phyloP scores from a whole-genome alignment of 306 rosid genomes.

The Quercus rubra region DNA sequence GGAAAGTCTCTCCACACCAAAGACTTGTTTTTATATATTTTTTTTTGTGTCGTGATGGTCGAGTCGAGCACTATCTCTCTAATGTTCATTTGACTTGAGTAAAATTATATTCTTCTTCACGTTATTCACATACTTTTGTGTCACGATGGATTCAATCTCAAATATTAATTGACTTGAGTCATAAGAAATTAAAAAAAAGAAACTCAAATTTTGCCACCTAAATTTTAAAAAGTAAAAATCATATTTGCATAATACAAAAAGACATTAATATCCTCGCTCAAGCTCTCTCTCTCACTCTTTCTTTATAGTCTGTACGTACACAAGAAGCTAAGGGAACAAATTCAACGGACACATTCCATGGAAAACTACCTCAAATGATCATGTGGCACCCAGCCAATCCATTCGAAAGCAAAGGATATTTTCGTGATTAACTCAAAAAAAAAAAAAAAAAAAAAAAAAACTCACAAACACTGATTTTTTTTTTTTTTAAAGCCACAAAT shows the following conservation, averaged over 20 bases:
- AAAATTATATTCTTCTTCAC: too few relatives aligned
- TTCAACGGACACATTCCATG: too few relatives aligned
- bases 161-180: too few relatives aligned
- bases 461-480: neutral
- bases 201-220: neutral
- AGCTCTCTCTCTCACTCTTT: conserved; percentile 13
- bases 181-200: too few relatives aligned
- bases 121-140: too few relatives aligned
- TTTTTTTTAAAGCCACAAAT: conserved; percentile 6
- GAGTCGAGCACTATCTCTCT: too few relatives aligned
- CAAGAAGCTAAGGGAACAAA: too few relatives aligned
- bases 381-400: conserved; percentile 18
- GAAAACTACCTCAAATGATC: neutral
- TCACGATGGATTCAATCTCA: too few relatives aligned
- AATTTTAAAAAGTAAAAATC: conserved; percentile 13
- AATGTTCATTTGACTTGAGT: too few relatives aligned
- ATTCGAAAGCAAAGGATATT: conserved; percentile 20
- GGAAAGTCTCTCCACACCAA: too few relatives aligned
- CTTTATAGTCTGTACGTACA: conserved; percentile 29
- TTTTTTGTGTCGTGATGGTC: too few relatives aligned
- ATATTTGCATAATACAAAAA: conserved; percentile 31
- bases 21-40: too few relatives aligned
- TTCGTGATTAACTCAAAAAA: neutral
- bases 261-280: conserved; percentile 33
- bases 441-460: neutral